A percentile compares a stretch with the other conserved stretches of the same genome.
These are phyloP conservation scores for Pseudofabraea citricarpa DNA, from an alignment of 2,329 filamentous ascomycete genomes.

Conservation along the genomic window DNA sequence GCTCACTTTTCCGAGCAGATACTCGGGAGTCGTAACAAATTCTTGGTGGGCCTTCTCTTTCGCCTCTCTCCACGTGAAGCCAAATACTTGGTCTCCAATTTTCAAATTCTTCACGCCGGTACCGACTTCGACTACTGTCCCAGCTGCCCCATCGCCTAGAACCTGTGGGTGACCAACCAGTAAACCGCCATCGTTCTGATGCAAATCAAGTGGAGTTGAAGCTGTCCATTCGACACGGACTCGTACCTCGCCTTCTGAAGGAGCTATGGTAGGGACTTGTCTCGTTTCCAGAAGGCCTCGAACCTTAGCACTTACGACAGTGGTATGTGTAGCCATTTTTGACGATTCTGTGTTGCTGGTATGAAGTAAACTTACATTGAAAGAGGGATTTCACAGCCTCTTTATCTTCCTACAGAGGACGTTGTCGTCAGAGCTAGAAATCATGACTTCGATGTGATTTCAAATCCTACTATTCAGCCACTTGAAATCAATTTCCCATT, in stretches of 20 bases:
- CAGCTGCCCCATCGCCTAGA: constrained; percentile 46
- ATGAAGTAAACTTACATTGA: not conserved
- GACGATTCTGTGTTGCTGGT: not conserved
- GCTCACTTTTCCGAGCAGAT: constrained; percentile 38
- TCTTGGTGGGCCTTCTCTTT: constrained; percentile 51
- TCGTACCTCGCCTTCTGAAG: constrained; percentile 40
- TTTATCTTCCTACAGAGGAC: no score
- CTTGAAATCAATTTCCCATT: no score
- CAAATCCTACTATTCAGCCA: not conserved
- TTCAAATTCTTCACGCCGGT: constrained; percentile 36
- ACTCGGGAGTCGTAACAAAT: constrained; percentile 46
- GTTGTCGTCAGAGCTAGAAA: not conserved
- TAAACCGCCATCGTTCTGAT: constrained; percentile 56
- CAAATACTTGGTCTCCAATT: constrained; percentile 51
- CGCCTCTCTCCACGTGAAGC: constrained; percentile 43
- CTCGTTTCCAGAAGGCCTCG: constrained; percentile 30
- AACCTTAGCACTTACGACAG: constrained; percentile 34
- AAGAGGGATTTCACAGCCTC: not conserved
- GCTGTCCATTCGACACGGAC: constrained; percentile 53
- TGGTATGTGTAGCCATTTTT: constrained; percentile 31
- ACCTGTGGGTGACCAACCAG: constrained; percentile 45
- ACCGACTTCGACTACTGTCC: constrained; percentile 47
- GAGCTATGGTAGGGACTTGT: constrained; percentile 25
- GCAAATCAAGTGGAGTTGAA: constrained; percentile 56
- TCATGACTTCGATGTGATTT: not conserved